Evolutionary conservation across 192 early-diverging fungal genomes (phyloP).

Genomic region (Haplosporangium gracile): DNA sequence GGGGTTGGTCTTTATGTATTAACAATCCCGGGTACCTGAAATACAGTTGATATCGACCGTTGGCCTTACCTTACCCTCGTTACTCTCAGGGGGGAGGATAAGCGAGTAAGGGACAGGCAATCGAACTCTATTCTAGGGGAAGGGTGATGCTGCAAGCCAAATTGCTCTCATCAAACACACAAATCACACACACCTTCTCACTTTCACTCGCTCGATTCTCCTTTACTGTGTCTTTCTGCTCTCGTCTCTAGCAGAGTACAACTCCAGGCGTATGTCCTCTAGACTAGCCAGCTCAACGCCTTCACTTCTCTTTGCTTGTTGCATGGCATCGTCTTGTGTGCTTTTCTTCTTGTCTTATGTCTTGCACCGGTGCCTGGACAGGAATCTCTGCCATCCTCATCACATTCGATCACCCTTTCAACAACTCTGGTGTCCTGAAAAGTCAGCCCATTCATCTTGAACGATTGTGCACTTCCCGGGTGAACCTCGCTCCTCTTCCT

Average conservation of each 20-base stretch:
- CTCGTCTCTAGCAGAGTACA: neutral
- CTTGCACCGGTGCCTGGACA: no score
- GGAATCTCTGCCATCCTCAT: no score
- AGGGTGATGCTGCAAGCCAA: neutral
- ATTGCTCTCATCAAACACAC: constrained; percentile 7
- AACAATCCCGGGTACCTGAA: neutral
- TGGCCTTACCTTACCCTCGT: no score
- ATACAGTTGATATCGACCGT: no score
- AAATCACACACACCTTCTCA: neutral
- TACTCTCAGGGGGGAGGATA: neutral
- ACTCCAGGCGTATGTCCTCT: neutral
- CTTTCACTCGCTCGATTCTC: neutral
- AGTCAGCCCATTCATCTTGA: no score
- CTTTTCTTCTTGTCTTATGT: no score
- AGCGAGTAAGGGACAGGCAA: neutral
- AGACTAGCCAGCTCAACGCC: no score
- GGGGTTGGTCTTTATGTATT: neutral
- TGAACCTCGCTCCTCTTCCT: neutral
- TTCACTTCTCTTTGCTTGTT: no score
- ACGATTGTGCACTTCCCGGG: neutral
- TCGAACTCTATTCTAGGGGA: neutral
- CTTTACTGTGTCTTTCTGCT: neutral
- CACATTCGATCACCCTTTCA: no score
- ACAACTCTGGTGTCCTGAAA: no score
- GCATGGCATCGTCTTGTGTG: no score